Evolutionary conservation across 305 asterid species (phyloP).

Genomic region (Solanum hybrid): DNA sequence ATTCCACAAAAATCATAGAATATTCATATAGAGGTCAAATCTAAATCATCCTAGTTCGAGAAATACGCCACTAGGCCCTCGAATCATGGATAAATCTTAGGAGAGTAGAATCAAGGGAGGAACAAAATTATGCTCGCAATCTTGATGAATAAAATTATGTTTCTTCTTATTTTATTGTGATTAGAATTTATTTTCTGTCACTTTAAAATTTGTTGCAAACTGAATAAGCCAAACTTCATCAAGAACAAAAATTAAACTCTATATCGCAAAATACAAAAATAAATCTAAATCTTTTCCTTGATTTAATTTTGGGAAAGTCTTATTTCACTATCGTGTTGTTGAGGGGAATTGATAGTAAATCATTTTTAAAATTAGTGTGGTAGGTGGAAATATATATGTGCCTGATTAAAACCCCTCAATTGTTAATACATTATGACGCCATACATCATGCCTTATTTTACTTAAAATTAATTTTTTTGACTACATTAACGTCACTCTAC

Average conservation of each 20-base stretch:
- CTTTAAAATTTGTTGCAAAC: too few relatives aligned
- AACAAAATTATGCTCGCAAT: too few relatives aligned
- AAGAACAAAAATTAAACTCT: background rate
- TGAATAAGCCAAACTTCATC: background rate
- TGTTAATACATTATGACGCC: background rate
- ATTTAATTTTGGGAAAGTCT: background rate
- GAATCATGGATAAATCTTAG: too few relatives aligned
- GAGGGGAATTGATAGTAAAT: background rate
- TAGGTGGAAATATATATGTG: background rate
- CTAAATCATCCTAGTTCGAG: too few relatives aligned
- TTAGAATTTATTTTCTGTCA: too few relatives aligned
- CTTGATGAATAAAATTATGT: too few relatives aligned
- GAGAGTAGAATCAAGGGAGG: too few relatives aligned
- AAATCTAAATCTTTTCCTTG: background rate
- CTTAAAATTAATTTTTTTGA: background rate
- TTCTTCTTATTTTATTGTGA: too few relatives aligned
- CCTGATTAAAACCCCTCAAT: background rate
- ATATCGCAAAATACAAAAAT: background rate
- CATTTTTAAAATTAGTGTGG: background rate
- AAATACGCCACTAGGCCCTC: too few relatives aligned
- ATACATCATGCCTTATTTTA: background rate
- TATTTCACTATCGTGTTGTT: background rate
- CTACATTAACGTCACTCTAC: background rate
- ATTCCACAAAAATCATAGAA: too few relatives aligned
- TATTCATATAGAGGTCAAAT: too few relatives aligned